Evolutionary conservation across 2,329 filamentous ascomycete species (phyloP).

Genomic region (Emmonsiellopsis sp.): DNA sequence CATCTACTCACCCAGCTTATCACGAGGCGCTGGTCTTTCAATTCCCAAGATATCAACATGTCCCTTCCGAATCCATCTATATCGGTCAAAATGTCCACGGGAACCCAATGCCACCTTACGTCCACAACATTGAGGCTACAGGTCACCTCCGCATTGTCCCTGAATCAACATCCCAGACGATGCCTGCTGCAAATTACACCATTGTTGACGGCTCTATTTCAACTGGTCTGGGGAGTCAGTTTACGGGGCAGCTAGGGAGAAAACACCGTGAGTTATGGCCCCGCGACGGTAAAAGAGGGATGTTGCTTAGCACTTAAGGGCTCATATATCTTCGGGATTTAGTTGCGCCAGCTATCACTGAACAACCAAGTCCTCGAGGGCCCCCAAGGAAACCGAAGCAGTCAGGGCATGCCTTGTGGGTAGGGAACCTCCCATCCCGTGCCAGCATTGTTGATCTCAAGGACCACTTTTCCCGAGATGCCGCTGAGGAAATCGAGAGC

Average conservation of each 20-base stretch:
- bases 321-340: not conserved
- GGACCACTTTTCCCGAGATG: constrained; percentile 75
- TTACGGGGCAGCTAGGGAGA: not conserved
- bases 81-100: not conserved
- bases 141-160: not conserved
- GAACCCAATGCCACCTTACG: not conserved
- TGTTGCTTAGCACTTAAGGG: not conserved
- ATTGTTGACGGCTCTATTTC: not conserved
- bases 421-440: constrained; percentile 82
- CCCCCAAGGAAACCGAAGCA: constrained; percentile 58
- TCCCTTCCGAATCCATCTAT: not conserved
- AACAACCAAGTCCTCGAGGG: constrained; percentile 43
- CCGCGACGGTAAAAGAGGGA: not conserved
- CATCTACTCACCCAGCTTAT: not conserved
- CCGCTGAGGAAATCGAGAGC: constrained; percentile 67
- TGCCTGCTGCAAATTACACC: not conserved
- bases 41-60: not conserved
- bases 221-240: not conserved
- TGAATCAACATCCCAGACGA: not conserved
- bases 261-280: not conserved
- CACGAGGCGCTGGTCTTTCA: not conserved
- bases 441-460: constrained; percentile 78
- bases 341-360: constrained; percentile 7
- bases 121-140: not conserved
- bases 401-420: constrained; percentile 85